phyloP scores from a whole-genome alignment of 176 grass and related monocot species.

The Pharus latifolius region DNA sequence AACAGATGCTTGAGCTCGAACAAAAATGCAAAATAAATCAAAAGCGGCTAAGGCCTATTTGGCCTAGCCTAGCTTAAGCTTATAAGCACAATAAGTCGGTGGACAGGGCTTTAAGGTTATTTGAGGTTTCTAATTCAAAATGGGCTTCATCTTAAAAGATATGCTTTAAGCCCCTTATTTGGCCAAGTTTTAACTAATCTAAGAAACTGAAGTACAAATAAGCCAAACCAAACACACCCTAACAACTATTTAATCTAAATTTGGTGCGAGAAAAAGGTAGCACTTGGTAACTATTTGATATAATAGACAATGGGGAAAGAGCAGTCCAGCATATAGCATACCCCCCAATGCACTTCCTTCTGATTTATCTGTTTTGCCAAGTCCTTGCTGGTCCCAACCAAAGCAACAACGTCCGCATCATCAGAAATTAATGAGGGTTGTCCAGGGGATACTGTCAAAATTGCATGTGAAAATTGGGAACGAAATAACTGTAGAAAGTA shows the following conservation, averaged over 20 bases:
- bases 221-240: neutral
- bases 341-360: constrained; percentile 98
- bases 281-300: neutral
- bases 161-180: too few relatives aligned
- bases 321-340: constrained; percentile 23
- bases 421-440: constrained; percentile 79
- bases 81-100: too few relatives aligned
- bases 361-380: constrained; percentile 94
- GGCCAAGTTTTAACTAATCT: too few relatives aligned
- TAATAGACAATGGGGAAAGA: neutral
- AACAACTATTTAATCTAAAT: neutral
- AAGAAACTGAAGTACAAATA: neutral
- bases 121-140: too few relatives aligned
- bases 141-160: too few relatives aligned
- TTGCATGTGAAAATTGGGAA: constrained; percentile 13
- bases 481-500: constrained; percentile 10
- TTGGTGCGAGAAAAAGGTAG: too few relatives aligned
- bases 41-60: neutral
- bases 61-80: too few relatives aligned
- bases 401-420: constrained; percentile 71
- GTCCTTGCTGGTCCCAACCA: constrained; percentile 82
- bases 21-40: neutral
- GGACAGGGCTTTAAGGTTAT: too few relatives aligned
- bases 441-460: constrained; percentile 59
- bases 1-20: neutral